Evolutionary conservation across 1,139 yeast species (phyloP).

Genomic region (Taiozyma sp.): DNA sequence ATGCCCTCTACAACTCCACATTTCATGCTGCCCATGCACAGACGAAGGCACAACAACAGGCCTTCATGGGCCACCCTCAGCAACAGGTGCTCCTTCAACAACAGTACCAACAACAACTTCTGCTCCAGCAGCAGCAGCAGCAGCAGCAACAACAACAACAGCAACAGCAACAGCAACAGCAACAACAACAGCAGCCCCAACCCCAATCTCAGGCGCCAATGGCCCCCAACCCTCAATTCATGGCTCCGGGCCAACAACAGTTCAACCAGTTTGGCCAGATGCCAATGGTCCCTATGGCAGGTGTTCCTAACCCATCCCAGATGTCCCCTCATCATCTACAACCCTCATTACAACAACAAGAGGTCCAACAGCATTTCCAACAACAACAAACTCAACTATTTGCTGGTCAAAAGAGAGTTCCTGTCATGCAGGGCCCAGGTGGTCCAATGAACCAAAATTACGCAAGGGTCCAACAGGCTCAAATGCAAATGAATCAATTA

Average conservation of each 20-base stretch:
- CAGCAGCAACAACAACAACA: conserved; percentile 8
- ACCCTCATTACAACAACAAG: conserved; percentile 16
- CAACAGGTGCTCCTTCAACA: conserved; percentile 24
- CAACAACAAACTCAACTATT: conserved; percentile 21
- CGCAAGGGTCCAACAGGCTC: conserved; percentile 37
- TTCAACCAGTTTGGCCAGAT: conserved; percentile 8
- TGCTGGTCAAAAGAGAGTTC: conserved; percentile 22
- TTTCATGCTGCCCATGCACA: conserved; percentile 32
- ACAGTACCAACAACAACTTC: conserved; percentile 24
- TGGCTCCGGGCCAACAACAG: conserved; percentile 5
- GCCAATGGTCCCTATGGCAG: conserved; percentile 10
- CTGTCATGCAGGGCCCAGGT: conserved; percentile 23
- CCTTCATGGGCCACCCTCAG: conserved; percentile 19
- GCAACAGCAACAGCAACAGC: conserved; percentile 7
- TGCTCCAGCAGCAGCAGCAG: conserved; percentile 18
- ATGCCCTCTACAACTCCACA: conserved; percentile 40
- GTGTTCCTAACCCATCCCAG: not conserved
- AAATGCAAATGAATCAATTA: conserved; percentile 45
- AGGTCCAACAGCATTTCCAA: conserved; percentile 20
- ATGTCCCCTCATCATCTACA: conserved; percentile 11
- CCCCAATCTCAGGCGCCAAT: conserved; percentile 19
- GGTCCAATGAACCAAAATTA: conserved; percentile 25
- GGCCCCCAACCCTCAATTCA: conserved; percentile 6
- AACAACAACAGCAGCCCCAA: conserved; percentile 11
- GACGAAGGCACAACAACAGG: conserved; percentile 22